Conservation (phyloP, 495 filamentous ascomycete genomes). For the Cercophora samala region DNA sequence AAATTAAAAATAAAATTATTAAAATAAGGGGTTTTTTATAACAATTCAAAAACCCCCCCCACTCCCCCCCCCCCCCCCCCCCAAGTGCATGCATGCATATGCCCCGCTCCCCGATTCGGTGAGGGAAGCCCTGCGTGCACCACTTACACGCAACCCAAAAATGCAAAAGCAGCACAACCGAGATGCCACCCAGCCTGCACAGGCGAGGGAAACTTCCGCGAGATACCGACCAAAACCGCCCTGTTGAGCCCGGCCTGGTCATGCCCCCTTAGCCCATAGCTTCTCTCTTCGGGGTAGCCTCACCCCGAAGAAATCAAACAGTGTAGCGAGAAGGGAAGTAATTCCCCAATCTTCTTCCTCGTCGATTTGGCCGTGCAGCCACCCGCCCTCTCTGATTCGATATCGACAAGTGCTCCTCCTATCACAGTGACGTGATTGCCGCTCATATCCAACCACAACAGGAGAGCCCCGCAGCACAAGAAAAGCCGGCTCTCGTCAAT, state of each 20-base stretch:
- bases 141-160: background rate
- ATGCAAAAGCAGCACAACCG: slow-evolving; percentile 1
- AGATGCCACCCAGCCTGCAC: background rate
- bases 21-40: too few species aligned
- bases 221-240: background rate
- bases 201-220: background rate
- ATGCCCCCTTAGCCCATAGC: background rate
- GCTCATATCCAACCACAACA: background rate
- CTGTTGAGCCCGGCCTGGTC: background rate
- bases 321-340: background rate
- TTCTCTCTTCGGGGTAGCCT: slow-evolving; percentile 1
- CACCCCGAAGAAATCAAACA: slow-evolving; percentile 1
- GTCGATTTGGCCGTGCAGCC: background rate
- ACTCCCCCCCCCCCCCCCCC: too few species aligned
- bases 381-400: background rate
- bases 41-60: too few species aligned
- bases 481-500: background rate
- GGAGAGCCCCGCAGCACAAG: background rate
- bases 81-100: background rate
- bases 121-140: background rate
- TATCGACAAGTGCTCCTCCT: background rate
- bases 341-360: background rate
- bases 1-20: too few species aligned
- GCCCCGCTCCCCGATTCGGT: slow-evolving; percentile 5
- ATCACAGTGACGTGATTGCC: background rate